These are phyloP conservation scores for Panicum hallii DNA, from an alignment of 202 grass and related monocot genomes.

Conservation along the genomic window DNA sequence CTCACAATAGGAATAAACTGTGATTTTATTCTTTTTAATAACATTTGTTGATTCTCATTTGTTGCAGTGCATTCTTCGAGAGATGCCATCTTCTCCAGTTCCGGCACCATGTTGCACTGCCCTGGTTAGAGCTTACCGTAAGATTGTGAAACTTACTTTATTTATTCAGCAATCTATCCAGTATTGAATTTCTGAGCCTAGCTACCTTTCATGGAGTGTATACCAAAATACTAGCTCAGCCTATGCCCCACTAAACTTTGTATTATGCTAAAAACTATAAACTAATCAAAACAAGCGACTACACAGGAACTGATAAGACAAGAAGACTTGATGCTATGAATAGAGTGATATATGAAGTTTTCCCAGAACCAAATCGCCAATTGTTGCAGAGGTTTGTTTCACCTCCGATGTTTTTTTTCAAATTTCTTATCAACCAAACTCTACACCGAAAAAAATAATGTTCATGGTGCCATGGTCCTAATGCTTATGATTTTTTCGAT, in stretches of 20 bases:
- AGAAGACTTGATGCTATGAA: constrained; percentile 75
- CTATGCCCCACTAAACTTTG: constrained; percentile 32
- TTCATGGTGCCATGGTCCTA: neutral
- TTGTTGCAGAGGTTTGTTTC: constrained; percentile 76
- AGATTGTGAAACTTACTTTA: constrained; percentile 51
- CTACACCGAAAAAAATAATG: constrained; percentile 2
- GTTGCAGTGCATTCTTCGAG: constrained; percentile 80
- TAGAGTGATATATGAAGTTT: constrained; percentile 83
- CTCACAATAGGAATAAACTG: constrained; percentile 26
- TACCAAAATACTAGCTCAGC: constrained; percentile 25
- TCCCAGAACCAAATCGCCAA: constrained; percentile 79
- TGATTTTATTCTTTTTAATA: constrained; percentile 35
- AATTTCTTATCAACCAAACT: constrained; percentile 24
- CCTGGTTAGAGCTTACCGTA: constrained; percentile 86
- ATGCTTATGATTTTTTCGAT: constrained; percentile 30
- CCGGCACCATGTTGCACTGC: constrained; percentile 86
- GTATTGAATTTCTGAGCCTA: constrained; percentile 32
- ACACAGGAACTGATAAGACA: constrained; percentile 69
- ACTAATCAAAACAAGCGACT: constrained; percentile 47
- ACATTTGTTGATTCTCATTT: constrained; percentile 41
- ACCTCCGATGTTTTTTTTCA: constrained; percentile 28
- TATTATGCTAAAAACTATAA: constrained; percentile 26
- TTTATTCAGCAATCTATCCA: constrained; percentile 30
- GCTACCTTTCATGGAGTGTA: constrained; percentile 38
- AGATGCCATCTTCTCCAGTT: constrained; percentile 83